Conservation (phyloP, 495 filamentous ascomycete species). For the Cudoniella acicularis region DNA sequence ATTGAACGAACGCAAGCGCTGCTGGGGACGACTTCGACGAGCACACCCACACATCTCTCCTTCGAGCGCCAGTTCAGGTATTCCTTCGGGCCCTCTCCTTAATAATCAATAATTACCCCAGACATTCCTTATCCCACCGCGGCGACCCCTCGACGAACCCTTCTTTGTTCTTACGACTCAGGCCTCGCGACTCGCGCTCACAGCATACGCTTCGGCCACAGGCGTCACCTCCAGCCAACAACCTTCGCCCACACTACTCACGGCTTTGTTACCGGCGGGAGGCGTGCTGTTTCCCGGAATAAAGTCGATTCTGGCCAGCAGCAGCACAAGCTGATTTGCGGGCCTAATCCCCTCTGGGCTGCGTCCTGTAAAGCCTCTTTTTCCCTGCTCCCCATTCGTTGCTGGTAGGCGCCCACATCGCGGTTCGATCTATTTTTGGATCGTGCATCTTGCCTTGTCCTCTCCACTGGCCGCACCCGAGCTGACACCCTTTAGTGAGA, state of each 20-base stretch:
- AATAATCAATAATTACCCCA: not conserved
- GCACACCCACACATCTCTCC: not conserved
- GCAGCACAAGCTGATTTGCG: no score
- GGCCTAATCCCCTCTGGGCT: not conserved
- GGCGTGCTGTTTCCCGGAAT: not conserved
- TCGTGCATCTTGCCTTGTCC: conserved; percentile 3
- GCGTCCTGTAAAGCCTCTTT: not conserved
- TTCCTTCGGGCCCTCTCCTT: not conserved
- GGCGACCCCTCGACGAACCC: not conserved
- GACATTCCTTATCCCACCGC: not conserved
- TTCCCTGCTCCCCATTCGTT: not conserved
- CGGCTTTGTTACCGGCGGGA: conserved; percentile 16
- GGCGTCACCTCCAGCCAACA: not conserved
- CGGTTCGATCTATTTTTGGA: conserved; percentile 20
- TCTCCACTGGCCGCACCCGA: conserved; percentile 12
- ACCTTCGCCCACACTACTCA: not conserved
- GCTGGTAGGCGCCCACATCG: conserved; percentile 21
- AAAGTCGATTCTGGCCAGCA: no score
- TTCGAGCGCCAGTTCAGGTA: no score
- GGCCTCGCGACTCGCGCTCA: not conserved
- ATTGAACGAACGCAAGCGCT: not conserved
- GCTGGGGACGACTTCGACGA: no score
- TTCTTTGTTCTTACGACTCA: not conserved
- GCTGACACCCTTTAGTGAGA: conserved; percentile 24
- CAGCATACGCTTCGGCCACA: not conserved